Base-by-base conservation (phyloP, 2,329 filamentous ascomycete genomes). In the Talaromyces sp. region DNA sequence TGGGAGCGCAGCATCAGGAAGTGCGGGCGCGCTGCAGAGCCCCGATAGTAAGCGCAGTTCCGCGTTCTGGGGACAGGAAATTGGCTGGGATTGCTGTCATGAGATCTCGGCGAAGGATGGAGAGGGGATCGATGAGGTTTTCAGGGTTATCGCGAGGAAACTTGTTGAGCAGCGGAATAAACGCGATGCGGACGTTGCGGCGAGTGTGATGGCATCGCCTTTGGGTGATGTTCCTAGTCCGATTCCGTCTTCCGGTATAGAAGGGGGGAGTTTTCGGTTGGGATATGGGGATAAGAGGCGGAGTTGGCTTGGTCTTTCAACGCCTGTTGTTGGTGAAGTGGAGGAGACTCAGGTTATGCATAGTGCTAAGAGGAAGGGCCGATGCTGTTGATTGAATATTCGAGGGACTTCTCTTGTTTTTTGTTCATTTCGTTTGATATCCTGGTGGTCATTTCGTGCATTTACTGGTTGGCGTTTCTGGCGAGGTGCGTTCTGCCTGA, bases 31-130 rank as follows among this genome's bases (percentile, higher is more conserved):
- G 6, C 30, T 70, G 2, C 63, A 67, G 45, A 74, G 70, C 37
- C 64, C 71, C 0, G 75, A 75, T 58, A 77, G 72, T 61, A 78
- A 77, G 54, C 76, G 74, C 55, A 74, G 75, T 65, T 77, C 68
- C 58, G 78, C 64, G 47, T 79, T 72, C 74, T 97, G 92, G 92
- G 91, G 88, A 19, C 90, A 94, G 70, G 92, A 97, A 68, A 86
- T 91, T 5, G 91, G 92, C 47, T 97, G 93, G 92, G 92, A 97
- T 67, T 95, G 91, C 58, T 97, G 93, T 71, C 94, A 97, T 73
- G 94, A 99, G 77, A 93, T 99, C 68, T 92, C 87, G 63, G 92
- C 93, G 43, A 93, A 95, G 78, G 91, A 88, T 66, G 92, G 92
- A 51, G 92, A 97, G 77, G 93, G 93, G 16, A 92, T 99, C 16